Base-by-base conservation (phyloP, 1,284 basidiomycete genomes). In the Pyrrhoderma noxium region DNA sequence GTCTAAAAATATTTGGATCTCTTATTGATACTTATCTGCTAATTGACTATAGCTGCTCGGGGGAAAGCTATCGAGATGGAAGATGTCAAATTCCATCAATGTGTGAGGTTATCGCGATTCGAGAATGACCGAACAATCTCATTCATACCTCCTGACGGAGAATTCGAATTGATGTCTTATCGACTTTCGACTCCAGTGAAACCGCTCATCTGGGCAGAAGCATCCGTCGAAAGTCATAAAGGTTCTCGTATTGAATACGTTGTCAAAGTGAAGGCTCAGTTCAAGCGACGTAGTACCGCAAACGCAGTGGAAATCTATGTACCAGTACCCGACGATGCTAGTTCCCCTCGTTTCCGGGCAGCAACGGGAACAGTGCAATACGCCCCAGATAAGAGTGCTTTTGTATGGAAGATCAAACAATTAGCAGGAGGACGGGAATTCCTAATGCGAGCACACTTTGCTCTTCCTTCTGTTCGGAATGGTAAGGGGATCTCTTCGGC, bases 11-110 rank as follows among this genome's bases (percentile, higher is more conserved):
- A 22, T 11, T n/a, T 47, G 11, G 39, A 16, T 50, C 16, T 44
- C 36, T 31, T 40, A 36, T 46, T 11, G 22, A 21, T 41, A 16
- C 3, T 3, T 46, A 42, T 53, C 51, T 25, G 49, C 38, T 25
- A 27, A 40, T 14, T 18, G 16, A 7, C 21, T 45, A 21, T 63
- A 92, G 92, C 93, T 23, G 87, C 95, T 2, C 81, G 95, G 18
- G 96, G 96, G 4, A 99, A 99, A 69, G 86, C 94, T 2, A 96
- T 99, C 63, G 96, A 99, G 70, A 97, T 99, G 91, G 96, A 99
- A 68, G 96, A 99, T 64, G 93, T 98, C 71, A 98, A 97, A 67
- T 99, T 99, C 73, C 96, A 99, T 66, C 96, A 99, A 75, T 99
- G 96, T 65, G 96, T 99, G 13, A 89, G 96, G n/a, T 77, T 99